phyloP scores from a whole-genome alignment of 2,329 filamentous ascomycete species.

The Microsporum audouinii region DNA sequence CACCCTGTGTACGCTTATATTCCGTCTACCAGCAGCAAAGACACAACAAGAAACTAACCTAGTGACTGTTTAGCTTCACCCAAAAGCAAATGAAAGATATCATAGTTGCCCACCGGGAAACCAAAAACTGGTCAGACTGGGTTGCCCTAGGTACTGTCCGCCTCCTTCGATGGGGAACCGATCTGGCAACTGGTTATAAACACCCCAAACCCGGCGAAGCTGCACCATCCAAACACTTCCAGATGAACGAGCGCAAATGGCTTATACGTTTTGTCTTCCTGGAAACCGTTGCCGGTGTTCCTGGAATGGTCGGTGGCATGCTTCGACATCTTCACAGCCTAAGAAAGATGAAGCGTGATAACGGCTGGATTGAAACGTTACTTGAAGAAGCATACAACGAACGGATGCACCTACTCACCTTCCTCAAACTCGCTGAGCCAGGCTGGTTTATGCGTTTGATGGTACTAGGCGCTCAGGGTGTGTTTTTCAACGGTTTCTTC shows the following conservation, averaged over 20 bases:
- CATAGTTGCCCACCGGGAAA: conserved; percentile 62
- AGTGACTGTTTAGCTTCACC: conserved; percentile 43
- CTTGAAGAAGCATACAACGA: conserved; percentile 88
- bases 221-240: conserved; percentile 50
- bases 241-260: conserved; percentile 78
- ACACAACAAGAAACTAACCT: background rate
- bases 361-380: conserved; percentile 89
- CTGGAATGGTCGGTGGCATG: conserved; percentile 95
- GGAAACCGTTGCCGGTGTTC: conserved; percentile 87
- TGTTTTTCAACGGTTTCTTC: conserved; percentile 95
- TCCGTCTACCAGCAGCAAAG: conserved; percentile 14
- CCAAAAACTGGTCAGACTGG: conserved; percentile 63
- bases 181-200: conserved; percentile 67
- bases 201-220: conserved; percentile 48
- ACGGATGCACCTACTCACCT: conserved; percentile 83
- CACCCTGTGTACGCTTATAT: conserved; percentile 44
- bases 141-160: conserved; percentile 67
- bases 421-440: conserved; percentile 80
- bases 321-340: conserved; percentile 66
- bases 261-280: conserved; percentile 83
- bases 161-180: conserved; percentile 65
- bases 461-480: conserved; percentile 84
- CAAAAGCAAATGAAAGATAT: conserved; percentile 67
- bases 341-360: conserved; percentile 33
- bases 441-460: conserved; percentile 84